Base-by-base conservation (phyloP, 2,329 filamentous ascomycete species). In the Fonsecaea nubica region DNA sequence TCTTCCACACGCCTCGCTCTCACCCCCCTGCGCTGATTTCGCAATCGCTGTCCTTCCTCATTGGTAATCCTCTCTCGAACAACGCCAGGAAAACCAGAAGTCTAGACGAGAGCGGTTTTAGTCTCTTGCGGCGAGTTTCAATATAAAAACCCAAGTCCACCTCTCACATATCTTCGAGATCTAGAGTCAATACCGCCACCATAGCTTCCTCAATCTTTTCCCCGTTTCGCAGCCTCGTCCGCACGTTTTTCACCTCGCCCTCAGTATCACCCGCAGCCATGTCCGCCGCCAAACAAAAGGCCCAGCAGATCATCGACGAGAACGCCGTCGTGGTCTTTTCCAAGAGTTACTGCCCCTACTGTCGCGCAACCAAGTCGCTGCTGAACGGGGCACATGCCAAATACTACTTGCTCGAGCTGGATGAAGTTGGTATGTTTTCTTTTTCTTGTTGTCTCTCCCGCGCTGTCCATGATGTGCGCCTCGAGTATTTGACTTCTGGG, bases 311-410 rank as follows among this genome's bases (percentile, higher is more conserved):
- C 82, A 97, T 98, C 80, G 88, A 95, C 80, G 89, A 93, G 77
- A 95, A 97, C 83, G 82, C 88, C 75, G 93, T 97, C 79, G 91
- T 95, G 75, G 92, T 99, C 78, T 99, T 99, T 86, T 93, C 90
- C 81, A 99, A 99, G 85, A 92, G 90, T 15, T 97, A 92, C 84
- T 99, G 95, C 87, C 93, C 93, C 12, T 96, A 96, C 87, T 98
- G 94, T 86, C 85, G 82, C 65, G 84, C 89, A 67, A 88, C 90
- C 73, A 98, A 98, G 88, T 76, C 84, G 64, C 84, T 92, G 58
- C 84, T 99, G 74, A 86, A 84, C 75, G 83, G 87, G 65, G 74
- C 88, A 65, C 88, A 89, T 71, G 92, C 91, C 68, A 90, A 93
- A 74, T 93, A 87, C 80, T 88, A 86, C 75, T 77, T 86, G 63